phyloP scores from a whole-genome alignment of 805 yeast genomes.

The Metschnikowia vanudenii region DNA sequence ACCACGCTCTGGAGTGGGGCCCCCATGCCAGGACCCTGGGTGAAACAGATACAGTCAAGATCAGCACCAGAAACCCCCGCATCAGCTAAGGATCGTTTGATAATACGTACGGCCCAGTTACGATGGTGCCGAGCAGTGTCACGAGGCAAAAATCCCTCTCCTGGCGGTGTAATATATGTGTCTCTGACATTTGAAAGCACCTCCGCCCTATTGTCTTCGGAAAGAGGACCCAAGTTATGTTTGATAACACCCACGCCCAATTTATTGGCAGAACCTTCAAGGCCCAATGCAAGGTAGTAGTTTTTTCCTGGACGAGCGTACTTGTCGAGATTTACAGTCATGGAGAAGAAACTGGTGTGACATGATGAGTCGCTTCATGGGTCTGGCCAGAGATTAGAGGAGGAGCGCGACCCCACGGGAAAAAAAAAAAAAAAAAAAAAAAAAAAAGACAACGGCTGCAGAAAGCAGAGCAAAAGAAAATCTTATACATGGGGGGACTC shows the following conservation, averaged over 20 bases:
- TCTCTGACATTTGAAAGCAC: slow-evolving; percentile 90
- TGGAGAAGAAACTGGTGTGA: background rate
- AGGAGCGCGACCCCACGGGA: slow-evolving; percentile 1
- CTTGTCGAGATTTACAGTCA: slow-evolving; percentile 45
- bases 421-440: background rate
- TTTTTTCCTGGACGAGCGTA: slow-evolving; percentile 42
- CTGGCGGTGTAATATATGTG: slow-evolving; percentile 95
- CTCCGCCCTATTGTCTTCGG: slow-evolving; percentile 60
- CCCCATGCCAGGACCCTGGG: slow-evolving; percentile 99
- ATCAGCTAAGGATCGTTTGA: slow-evolving; percentile 62
- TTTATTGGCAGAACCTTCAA: slow-evolving; percentile 97
- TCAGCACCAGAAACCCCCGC: slow-evolving; percentile 53
- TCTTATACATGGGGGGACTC: too few relatives aligned
- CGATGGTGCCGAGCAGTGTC: slow-evolving; percentile 97
- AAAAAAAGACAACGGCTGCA: background rate
- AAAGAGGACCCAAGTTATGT: slow-evolving; percentile 62
- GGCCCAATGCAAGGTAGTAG: slow-evolving; percentile 75
- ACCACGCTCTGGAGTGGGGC: slow-evolving; percentile 95
- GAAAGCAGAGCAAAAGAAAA: too few relatives aligned
- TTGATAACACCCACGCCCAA: slow-evolving; percentile 89
- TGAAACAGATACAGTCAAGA: slow-evolving; percentile 82
- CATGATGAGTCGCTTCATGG: background rate
- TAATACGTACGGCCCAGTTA: slow-evolving; percentile 85
- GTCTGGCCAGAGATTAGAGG: background rate
- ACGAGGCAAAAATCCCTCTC: slow-evolving; percentile 95